Evolutionary conservation across 2,329 filamentous ascomycete species (phyloP).

Genomic region (Venturia pyrina): DNA sequence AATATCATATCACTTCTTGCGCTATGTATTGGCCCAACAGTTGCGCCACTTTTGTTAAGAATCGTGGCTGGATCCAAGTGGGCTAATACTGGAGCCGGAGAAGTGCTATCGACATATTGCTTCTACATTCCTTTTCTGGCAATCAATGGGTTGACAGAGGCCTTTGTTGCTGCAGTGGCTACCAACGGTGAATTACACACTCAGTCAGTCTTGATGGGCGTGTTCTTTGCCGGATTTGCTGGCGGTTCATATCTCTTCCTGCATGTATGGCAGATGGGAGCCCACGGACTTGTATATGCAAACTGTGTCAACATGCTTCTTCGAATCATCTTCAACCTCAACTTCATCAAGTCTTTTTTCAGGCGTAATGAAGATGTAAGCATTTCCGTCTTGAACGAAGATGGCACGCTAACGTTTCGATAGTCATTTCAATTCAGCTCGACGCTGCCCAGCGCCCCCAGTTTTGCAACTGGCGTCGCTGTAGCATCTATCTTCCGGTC

Average conservation of each 20-base stretch:
- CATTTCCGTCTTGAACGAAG: neutral
- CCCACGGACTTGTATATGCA: constrained; percentile 70
- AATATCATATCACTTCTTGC: constrained; percentile 60
- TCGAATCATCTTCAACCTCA: constrained; percentile 69
- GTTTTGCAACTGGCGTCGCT: constrained; percentile 27
- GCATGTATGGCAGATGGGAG: constrained; percentile 58
- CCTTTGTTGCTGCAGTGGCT: constrained; percentile 84
- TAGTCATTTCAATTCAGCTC: constrained; percentile 19
- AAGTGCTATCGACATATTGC: constrained; percentile 70
- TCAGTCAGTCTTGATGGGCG: constrained; percentile 77
- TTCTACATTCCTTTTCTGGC: constrained; percentile 91
- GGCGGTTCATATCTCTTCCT: constrained; percentile 66
- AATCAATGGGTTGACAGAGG: constrained; percentile 82
- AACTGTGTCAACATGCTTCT: constrained; percentile 86
- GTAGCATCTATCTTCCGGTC: constrained; percentile 27
- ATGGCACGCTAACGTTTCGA: neutral
- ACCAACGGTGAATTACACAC: constrained; percentile 60
- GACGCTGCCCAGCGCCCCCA: constrained; percentile 23
- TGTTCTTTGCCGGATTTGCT: constrained; percentile 69
- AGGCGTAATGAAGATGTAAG: constrained; percentile 27
- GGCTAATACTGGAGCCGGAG: constrained; percentile 61
- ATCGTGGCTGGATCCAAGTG: constrained; percentile 70
- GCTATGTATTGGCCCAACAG: constrained; percentile 60
- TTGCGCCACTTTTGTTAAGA: constrained; percentile 62
- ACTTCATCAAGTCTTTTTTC: constrained; percentile 63